These are phyloP conservation scores for Acmispon strigosus DNA, from an alignment of 306 rosid species.

Conservation along the genomic window DNA sequence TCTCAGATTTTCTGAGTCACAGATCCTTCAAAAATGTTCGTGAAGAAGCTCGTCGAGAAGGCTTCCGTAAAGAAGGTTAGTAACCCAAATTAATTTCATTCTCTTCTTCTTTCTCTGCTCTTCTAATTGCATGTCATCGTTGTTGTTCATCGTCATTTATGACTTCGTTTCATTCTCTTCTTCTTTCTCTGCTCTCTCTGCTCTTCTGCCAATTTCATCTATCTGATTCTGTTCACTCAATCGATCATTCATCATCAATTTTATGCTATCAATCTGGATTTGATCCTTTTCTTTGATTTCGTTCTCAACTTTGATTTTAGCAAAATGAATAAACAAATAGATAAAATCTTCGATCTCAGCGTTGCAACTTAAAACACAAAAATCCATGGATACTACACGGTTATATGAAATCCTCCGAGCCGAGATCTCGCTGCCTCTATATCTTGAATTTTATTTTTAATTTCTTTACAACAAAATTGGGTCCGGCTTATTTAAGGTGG, in stretches of 20 bases:
- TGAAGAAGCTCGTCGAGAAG: constrained; percentile 80
- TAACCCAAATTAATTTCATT: too few relatives aligned
- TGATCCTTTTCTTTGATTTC: background rate
- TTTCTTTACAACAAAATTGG: too few relatives aligned
- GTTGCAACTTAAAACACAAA: background rate
- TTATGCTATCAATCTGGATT: background rate
- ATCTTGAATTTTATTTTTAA: too few relatives aligned
- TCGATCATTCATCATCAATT: background rate
- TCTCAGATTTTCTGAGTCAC: too few relatives aligned
- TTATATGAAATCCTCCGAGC: background rate
- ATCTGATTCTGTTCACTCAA: background rate
- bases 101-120: background rate
- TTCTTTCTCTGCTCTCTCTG: background rate
- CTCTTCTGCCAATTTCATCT: background rate
- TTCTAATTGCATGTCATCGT: too few relatives aligned
- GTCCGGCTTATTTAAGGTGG: too few relatives aligned
- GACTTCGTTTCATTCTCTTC: too few relatives aligned
- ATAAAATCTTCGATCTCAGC: background rate
- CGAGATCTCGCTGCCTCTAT: constrained; percentile 12
- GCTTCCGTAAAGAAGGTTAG: constrained; percentile 76
- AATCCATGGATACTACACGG: background rate
- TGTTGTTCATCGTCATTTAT: too few relatives aligned
- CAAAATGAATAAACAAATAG: too few relatives aligned
- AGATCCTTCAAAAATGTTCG: constrained; percentile 50
- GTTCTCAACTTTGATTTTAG: background rate